These are phyloP conservation scores for Phytophthora ohioensis DNA, from an alignment of 352 stramenopile genomes.

Conservation along the genomic window DNA sequence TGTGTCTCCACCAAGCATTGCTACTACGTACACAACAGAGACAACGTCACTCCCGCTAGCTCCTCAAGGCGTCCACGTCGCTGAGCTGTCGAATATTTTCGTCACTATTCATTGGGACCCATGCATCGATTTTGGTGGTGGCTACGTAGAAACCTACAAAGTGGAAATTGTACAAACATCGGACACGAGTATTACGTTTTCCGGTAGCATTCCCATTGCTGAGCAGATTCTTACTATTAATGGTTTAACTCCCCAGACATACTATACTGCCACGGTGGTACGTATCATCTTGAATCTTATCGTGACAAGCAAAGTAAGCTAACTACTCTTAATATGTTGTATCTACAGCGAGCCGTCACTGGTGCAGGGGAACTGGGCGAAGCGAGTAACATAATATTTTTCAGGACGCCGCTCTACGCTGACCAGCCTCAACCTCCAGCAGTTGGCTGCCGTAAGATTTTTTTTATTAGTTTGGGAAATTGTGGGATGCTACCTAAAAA, in stretches of 20 bases:
- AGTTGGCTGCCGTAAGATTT: constrained; percentile 59
- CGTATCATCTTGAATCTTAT: constrained; percentile 11
- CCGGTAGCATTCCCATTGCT: constrained; percentile 21
- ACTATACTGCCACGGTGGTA: constrained; percentile 64
- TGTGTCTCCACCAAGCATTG: constrained; percentile 35
- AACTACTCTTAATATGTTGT: neutral
- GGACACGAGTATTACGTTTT: constrained; percentile 6
- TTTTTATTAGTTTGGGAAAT: neutral
- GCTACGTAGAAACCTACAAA: constrained; percentile 48
- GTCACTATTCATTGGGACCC: constrained; percentile 48
- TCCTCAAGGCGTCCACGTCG: constrained; percentile 38
- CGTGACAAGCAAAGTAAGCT: neutral
- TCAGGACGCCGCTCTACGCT: constrained; percentile 41
- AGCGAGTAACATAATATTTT: constrained; percentile 50
- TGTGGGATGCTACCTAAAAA: neutral
- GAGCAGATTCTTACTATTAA: constrained; percentile 34
- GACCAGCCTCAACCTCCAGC: constrained; percentile 54
- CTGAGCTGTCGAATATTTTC: constrained; percentile 22
- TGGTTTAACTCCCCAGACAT: constrained; percentile 27
- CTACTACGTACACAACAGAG: constrained; percentile 34
- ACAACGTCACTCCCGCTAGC: constrained; percentile 39
- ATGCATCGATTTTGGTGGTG: constrained; percentile 57
- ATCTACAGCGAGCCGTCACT: constrained; percentile 41
- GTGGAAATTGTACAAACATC: constrained; percentile 33
- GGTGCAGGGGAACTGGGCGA: constrained; percentile 36